A percentile compares a stretch with the other conserved stretches of the same genome.
Conservation (phyloP, 2,329 filamentous ascomycete genomes). For the Penicillium sp. region DNA sequence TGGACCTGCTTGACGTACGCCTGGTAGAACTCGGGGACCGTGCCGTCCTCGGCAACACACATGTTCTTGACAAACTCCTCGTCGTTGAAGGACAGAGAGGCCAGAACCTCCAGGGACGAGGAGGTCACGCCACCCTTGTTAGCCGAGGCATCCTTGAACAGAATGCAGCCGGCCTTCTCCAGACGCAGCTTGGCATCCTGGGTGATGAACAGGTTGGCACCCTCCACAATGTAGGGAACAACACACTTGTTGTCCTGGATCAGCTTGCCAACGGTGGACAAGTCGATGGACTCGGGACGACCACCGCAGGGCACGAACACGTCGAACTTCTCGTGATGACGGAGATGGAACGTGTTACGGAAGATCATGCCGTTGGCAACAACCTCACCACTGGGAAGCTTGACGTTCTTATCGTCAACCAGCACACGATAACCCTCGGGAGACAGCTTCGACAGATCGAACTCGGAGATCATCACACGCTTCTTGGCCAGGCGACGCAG, state of each 20-base stretch:
- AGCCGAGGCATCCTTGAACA: constrained; percentile 96
- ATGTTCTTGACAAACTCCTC: constrained; percentile 83
- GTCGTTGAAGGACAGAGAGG: constrained; percentile 91
- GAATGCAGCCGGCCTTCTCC: constrained; percentile 86
- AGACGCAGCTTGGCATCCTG: constrained; percentile 95
- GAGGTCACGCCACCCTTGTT: constrained; percentile 99
- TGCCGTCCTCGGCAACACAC: constrained; percentile 75
- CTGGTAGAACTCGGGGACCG: constrained; percentile 83
- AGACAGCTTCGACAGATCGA: constrained; percentile 79
- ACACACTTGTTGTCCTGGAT: constrained; percentile 83
- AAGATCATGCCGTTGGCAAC: constrained; percentile 89
- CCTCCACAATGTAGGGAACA: constrained; percentile 94
- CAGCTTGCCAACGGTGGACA: constrained; percentile 77
- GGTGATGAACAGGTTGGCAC: constrained; percentile 96
- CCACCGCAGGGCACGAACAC: constrained; percentile 94
- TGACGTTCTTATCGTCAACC: constrained; percentile 83
- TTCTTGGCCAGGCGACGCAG: constrained; percentile 76
- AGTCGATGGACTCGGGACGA: constrained; percentile 91
- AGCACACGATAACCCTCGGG: constrained; percentile 84
- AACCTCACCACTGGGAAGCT: constrained; percentile 78
- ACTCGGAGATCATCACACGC: constrained; percentile 84
- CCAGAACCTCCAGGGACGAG: constrained; percentile 91
- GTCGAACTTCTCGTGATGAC: constrained; percentile 70
- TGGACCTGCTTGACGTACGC: constrained; percentile 90
- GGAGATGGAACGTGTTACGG: constrained; percentile 95